Base-by-base conservation (phyloP, 441 rosid genomes). In the Gossypium davidsonii region DNA sequence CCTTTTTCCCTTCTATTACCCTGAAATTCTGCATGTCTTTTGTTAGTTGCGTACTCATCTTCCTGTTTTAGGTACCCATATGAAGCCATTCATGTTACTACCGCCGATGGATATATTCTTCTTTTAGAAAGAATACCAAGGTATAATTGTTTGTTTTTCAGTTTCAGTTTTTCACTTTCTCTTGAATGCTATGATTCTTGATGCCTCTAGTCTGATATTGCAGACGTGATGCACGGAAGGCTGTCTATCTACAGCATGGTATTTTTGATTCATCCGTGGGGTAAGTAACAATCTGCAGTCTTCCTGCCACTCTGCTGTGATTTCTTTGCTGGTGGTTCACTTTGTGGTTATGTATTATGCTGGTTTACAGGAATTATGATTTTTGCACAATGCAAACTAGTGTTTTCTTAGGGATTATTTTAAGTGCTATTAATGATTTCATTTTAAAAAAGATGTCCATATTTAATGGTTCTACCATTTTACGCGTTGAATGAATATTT, bases 101-200 rank as follows among this genome's bases (percentile, higher is more conserved):
- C 99, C 46, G 83, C 89, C 58, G 99, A 95, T 82, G 99, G 98
- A 73, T 95, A 95, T 82, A 88, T 93, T 76, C 92, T 95, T 67
- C 92, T 93, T 61, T 73, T 95, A 86, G 99, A 93, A 86, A 92
- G 99, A 81, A 90, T 95, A 70, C 99, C 99, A 49, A 88, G 99
- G 98, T 93, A 87, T 71, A 31, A 65, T 53, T 71, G 56, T 11
- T 62, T 49, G 28, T 75, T 75, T 73, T 72, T 61, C 55, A 58
- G 42, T 46, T 57, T 71, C 48, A 26, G 63, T 69, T 28, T 4
- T 4, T 69, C 25, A n/a, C 25, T 44, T 67, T 75, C 74, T 68
- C 68, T 28, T 34, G 64, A 58, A 53, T 55, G 67, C 12, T 51
- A 60, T 80, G 78, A 57, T 78, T 61, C 56, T 77, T 84, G 83